Evolutionary conservation across 139 green algal genomes (phyloP).

Genomic region (Tetraselmis striata): DNA sequence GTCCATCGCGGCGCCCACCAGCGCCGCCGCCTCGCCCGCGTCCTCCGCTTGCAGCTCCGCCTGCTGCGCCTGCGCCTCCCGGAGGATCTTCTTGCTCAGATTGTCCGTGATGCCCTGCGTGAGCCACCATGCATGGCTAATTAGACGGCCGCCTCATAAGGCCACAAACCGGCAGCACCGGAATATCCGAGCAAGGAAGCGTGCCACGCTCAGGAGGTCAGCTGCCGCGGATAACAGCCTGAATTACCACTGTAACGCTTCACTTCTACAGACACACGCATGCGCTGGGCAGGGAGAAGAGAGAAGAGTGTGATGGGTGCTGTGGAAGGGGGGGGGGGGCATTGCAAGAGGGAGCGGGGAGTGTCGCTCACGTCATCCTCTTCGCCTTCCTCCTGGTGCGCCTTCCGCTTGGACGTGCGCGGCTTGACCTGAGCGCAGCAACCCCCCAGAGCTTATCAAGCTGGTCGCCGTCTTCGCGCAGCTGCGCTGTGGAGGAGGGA

Average conservation of each 20-base stretch:
- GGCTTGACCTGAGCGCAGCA: slow-evolving; percentile 40
- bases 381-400: slow-evolving; percentile 24
- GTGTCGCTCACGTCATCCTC: slow-evolving; percentile 14
- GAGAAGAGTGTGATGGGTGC: no score
- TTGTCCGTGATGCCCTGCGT: slow-evolving; percentile 39
- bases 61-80: slow-evolving; percentile 72
- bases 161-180: no score
- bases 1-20: background rate
- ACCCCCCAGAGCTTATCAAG: no score
- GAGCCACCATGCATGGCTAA: background rate
- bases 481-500: no score
- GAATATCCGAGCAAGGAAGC: background rate
- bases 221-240: background rate
- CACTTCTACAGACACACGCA: background rate
- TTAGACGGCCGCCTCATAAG: no score
- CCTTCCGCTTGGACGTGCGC: slow-evolving; percentile 34
- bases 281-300: no score
- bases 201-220: background rate
- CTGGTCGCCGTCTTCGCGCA: no score
- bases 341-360: no score
- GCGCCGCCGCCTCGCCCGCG: slow-evolving; percentile 12
- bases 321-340: no score
- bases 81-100: slow-evolving; percentile 66
- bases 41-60: slow-evolving; percentile 72
- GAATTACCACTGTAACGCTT: background rate